These are phyloP conservation scores for Blastocystis sp. DNA, from an alignment of 352 stramenopile species.

Conservation along the genomic window DNA sequence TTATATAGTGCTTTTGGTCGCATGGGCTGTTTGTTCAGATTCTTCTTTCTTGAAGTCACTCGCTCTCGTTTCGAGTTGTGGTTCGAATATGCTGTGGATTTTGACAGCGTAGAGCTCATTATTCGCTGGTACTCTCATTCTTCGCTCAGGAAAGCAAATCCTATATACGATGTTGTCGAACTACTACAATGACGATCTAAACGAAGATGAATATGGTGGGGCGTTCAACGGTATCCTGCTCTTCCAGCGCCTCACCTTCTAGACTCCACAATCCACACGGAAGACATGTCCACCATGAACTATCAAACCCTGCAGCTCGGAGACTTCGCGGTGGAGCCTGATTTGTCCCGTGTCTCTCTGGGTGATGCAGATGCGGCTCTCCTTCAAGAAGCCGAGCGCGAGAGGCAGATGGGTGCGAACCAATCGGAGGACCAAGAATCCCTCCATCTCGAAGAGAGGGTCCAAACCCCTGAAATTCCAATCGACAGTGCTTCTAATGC, in stretches of 20 bases:
- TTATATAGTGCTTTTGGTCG: background rate
- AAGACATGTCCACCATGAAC: background rate
- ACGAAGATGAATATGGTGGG: constrained; percentile 29
- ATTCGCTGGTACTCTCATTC: background rate
- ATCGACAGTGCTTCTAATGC: no score
- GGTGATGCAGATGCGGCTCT: constrained; percentile 17
- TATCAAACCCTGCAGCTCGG: background rate
- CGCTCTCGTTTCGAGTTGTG: background rate
- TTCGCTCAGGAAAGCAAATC: background rate
- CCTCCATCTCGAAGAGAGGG: no score
- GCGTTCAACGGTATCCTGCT: constrained; percentile 3
- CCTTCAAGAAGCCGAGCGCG: background rate
- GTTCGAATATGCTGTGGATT: background rate
- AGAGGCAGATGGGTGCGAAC: background rate
- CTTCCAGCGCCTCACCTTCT: background rate
- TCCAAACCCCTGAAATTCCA: no score
- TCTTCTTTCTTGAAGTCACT: background rate
- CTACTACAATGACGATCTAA: background rate
- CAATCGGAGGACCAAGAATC: no score
- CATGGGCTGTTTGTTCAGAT: background rate
- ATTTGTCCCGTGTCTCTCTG: background rate
- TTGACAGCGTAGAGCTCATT: background rate
- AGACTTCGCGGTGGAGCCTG: background rate
- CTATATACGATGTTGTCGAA: background rate
- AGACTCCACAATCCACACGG: background rate